phyloP scores from a whole-genome alignment of 2,329 filamentous ascomycete species.

The Exophiala dermatitidis region DNA sequence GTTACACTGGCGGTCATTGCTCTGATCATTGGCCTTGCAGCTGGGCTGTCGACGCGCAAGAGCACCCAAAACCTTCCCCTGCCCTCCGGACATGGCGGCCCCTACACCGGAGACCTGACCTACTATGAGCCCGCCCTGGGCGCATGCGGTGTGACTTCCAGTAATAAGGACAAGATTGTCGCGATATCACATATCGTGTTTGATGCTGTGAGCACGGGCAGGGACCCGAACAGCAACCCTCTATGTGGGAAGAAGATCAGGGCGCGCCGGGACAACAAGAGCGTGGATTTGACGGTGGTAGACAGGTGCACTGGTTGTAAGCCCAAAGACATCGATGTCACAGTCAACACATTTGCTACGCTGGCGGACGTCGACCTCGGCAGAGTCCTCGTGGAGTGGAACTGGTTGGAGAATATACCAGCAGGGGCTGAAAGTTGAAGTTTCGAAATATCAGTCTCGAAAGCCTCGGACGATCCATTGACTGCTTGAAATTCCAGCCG shows the following conservation, averaged over 20 bases:
- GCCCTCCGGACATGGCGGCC: conserved; percentile 43
- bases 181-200: conserved; percentile 62
- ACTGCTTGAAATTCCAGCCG: too few species aligned
- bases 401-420: conserved; percentile 42
- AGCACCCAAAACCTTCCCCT: conserved; percentile 42
- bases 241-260: conserved; percentile 62
- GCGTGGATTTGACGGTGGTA: conserved; percentile 58
- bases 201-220: conserved; percentile 49
- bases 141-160: conserved; percentile 58
- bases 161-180: conserved; percentile 52
- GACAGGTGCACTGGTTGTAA: conserved; percentile 55
- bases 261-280: conserved; percentile 47
- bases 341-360: conserved; percentile 42
- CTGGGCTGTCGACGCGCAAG: conserved; percentile 21
- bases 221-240: conserved; percentile 58
- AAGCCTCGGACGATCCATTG: too few species aligned
- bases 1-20: conserved; percentile 14
- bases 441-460: neutral
- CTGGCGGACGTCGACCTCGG: conserved; percentile 43
- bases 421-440: conserved; percentile 11
- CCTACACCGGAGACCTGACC: conserved; percentile 58
- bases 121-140: conserved; percentile 63
- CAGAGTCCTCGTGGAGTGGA: conserved; percentile 45
- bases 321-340: conserved; percentile 46
- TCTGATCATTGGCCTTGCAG: conserved; percentile 24